These are phyloP conservation scores for Euphorbia schlechtendalii DNA, from an alignment of 441 rosid species.

Conservation along the genomic window DNA sequence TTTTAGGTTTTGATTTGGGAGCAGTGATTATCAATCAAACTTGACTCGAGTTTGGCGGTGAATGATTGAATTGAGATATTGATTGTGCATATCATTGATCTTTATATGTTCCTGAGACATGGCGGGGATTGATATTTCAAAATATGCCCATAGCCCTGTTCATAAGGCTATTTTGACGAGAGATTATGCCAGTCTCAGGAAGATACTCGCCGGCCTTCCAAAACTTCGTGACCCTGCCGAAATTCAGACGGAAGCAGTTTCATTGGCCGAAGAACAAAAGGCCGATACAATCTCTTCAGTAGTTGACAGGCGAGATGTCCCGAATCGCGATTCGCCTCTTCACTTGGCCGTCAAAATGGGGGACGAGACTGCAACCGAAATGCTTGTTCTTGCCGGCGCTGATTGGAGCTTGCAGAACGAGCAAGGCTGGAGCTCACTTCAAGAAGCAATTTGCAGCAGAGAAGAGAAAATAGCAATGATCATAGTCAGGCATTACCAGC, in stretches of 20 bases:
- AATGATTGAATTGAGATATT: constrained; percentile 25
- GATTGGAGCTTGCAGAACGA: constrained; percentile 97
- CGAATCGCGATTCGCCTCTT: constrained; percentile 80
- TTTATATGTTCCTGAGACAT: constrained; percentile 37
- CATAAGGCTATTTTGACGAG: constrained; percentile 69
- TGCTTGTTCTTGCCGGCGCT: constrained; percentile 90
- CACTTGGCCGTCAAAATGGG: constrained; percentile 88
- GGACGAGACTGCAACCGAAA: constrained; percentile 68
- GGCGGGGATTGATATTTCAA: constrained; percentile 77
- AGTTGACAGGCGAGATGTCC: constrained; percentile 86
- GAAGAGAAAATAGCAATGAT: constrained; percentile 73
- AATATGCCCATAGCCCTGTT: constrained; percentile 71
- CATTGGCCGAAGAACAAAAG: constrained; percentile 77
- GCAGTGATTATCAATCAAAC: constrained; percentile 10
- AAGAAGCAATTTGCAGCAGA: constrained; percentile 84
- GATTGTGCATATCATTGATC: constrained; percentile 18
- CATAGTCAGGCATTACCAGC: constrained; percentile 86
- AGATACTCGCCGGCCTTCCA: constrained; percentile 75
- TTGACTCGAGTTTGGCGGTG: constrained; percentile 13
- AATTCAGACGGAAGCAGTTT: constrained; percentile 62
- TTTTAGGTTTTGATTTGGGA: constrained; percentile 19
- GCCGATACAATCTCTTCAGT: constrained; percentile 63
- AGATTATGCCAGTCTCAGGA: constrained; percentile 61
- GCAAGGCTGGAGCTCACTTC: constrained; percentile 94
- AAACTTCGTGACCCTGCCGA: constrained; percentile 59